Evolutionary conservation across 768 basidiomycete species (phyloP), one percentile per base, ranked within the genome.

Genomic region (Boletellus emodensis): DNA sequence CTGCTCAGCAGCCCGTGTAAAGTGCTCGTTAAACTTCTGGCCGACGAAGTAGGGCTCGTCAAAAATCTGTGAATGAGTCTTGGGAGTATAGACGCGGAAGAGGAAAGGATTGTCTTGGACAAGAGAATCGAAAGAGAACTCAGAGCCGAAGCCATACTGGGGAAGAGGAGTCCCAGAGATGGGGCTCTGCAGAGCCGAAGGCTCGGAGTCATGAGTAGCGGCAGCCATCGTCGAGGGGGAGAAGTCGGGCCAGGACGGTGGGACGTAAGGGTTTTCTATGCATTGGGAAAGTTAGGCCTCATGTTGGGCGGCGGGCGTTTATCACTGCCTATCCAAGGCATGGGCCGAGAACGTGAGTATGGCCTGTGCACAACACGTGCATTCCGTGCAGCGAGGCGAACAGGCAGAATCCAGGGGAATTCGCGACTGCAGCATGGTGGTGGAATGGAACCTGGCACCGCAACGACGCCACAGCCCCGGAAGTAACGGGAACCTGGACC

Each of bases 11-110:
- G 60, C 61, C 46, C 58, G 55, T 35, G 68, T 70, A 39, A 66
- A 68, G 44, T 67, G 66, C 39, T 76, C 72, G 36, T 83, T 72
- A 65, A 84, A 88, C 63, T 75, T 79, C 48, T 81, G 82, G 18
- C 84, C 86, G 45, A 88, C 68, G 56, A 90, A 89, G 64, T 77
- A 85, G 2, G 83, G 77, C 61, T 86, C 80, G 61, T 82, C 79
- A 59, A 73, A 69, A 57, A 76, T 75, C 17, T 77, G 77, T 2
- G 80, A 78, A 38, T 70, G 74, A 49, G 77, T 74, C 61, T 82
- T 86, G 26, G 87, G 87, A 33, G 87, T 88, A 63, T 90, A 83
- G 13, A 90, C 81, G 38, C 88, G 85, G 72, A 86, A 90, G 59
- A 90, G 76, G 68, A 87, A 89, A 32, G 78, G 81, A 63, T 89